Base-by-base conservation (phyloP, 2,329 filamentous ascomycete species). In the Lecanicillium sp. region DNA sequence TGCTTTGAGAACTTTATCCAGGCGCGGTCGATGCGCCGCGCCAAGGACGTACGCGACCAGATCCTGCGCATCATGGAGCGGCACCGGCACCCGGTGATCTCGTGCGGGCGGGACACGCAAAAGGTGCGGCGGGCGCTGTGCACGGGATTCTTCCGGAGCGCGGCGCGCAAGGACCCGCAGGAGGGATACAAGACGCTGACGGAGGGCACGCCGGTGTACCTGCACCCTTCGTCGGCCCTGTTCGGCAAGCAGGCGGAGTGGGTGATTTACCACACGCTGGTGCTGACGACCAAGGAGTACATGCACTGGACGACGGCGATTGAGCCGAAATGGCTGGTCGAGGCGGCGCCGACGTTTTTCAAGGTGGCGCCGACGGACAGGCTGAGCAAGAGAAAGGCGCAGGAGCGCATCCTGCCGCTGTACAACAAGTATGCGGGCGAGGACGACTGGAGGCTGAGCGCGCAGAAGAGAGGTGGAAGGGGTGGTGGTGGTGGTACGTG, bases 1-100 rank as follows among this genome's bases (percentile, higher is more conserved):
- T 97, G 93, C 63, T 91, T 89, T 56, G 94, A 98, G 62, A 96
- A 98, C 67, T 98, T 95, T 64, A 93, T 98, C 63, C 90, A 97
- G 63, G 90, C 89, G 4, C 81, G 90, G 2, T 84, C 83, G 27
- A 95, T 98, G 79, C 80, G 83, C 50, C 84, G 91, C 10, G 90
- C 89, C 9, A 87, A 91, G 64, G 93, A 98, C 63, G 90, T 98
- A 0, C 82, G 93, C 15, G 85, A 94, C 52, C 93, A 98, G 66
- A 77, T 98, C 3, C 80, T 91, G 45, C 87, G 87, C 57, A 97
- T 98, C 65, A 94, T 98, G 85, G 81, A 93, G 48, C 82, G 93
- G 5, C 93, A 97, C 68, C 85, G 84, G 49, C 88, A 95, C 57
- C 76, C 78, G 0, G 77, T 98, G 54, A 72, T 87, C 32, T 91